Evolutionary conservation across 192 early-diverging fungal species (phyloP), one percentile per base, ranked within the genome.

Genomic region (Umbelopsis ramanniana): DNA sequence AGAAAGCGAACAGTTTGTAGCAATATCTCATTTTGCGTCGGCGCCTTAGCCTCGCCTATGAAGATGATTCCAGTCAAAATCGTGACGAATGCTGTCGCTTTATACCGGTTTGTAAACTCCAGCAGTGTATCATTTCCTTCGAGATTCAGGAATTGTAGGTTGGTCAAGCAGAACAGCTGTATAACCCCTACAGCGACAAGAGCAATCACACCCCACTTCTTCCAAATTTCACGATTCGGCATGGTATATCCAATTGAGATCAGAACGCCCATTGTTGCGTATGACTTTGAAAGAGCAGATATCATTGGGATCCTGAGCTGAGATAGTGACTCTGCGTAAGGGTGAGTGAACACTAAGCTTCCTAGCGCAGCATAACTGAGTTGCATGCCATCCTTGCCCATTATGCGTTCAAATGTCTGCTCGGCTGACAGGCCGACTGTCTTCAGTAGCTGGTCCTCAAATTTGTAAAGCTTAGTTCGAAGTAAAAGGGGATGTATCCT

Each of bases 381-480:
- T 17, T 63, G 57, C 57, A 63, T 63, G 57, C 57, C 57, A 26
- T 63, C 57, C 33, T 63, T 63, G 57, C 57, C 57, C 57, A 63
- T 63, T 2, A 63, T 63, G 12, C 57, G 26, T 63, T 63, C 57
- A 63, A 63, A 63, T 29, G 57, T 63, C 33, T 63, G 57, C 33
- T 63, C 57, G 2, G 57, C 57, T 0, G 57, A 29, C 29, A 63
- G 5, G 33, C 57, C 57, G 17, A 63, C 3, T 1, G 5, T 37
- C 5, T 63, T 19, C 33, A 35, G 57, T 37, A 63, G 17, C 14
- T 63, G 57, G 11, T 63, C 57, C n/a, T 63, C 57, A 37, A 63
- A 63, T 15, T 63, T 63, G 57, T 63, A 26, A 15, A 63, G 33
- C 26, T 63, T 63, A 0, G 57, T 63, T 35, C 57, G 57, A 10